A percentile compares a stretch with the other conserved stretches of the same genome.
Conservation (phyloP, 768 basidiomycete genomes). For the Mrakia blollopis region DNA sequence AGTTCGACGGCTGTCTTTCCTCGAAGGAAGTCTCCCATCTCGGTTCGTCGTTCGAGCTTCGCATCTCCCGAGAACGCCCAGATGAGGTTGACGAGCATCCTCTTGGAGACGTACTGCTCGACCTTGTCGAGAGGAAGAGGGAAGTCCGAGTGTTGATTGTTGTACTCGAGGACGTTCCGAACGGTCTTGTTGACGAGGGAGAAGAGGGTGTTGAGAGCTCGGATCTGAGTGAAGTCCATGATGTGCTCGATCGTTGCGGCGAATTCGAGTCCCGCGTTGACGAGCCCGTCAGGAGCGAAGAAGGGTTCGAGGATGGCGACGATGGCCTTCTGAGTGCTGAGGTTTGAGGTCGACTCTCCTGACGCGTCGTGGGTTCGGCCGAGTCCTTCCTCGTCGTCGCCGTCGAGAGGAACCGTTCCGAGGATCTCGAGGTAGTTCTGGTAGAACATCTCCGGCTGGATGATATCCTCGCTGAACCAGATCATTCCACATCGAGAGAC, state of each 20-base stretch:
- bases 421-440: conserved; percentile 78
- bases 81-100: conserved; percentile 82
- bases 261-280: conserved; percentile 68
- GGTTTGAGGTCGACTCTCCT: conserved; percentile 47
- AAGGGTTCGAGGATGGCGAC: conserved; percentile 70
- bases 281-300: conserved; percentile 76
- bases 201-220: conserved; percentile 92
- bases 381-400: conserved; percentile 66
- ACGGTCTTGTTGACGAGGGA: conserved; percentile 94
- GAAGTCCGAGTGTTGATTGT: conserved; percentile 90
- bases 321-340: conserved; percentile 70
- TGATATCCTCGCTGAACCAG: conserved; percentile 97
- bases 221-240: conserved; percentile 93
- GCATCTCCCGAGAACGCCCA: conserved; percentile 99
- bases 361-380: conserved; percentile 54
- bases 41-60: conserved; percentile 79
- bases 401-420: conserved; percentile 68
- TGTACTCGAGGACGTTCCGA: conserved; percentile 90
- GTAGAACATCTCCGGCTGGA: conserved; percentile 87
- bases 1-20: conserved; percentile 84
- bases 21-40: conserved; percentile 81
- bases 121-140: conserved; percentile 76
- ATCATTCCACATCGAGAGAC: conserved; percentile 99
- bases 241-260: conserved; percentile 89
- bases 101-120: conserved; percentile 85